These are phyloP conservation scores for Ceratobasidium sp. DNA, from an alignment of 1,284 basidiomycete species.

Conservation along the genomic window DNA sequence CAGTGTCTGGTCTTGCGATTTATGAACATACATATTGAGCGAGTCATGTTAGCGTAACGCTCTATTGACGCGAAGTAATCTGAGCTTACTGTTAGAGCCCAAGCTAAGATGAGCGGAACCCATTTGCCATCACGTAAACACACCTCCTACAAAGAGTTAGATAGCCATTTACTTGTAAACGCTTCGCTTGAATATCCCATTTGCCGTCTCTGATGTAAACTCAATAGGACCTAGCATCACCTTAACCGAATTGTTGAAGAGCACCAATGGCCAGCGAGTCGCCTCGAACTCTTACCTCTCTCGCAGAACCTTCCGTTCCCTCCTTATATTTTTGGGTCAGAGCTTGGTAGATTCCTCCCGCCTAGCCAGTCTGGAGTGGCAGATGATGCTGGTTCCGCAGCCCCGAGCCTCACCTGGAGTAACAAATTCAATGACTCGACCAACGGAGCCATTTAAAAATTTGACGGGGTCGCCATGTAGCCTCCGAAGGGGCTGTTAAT, in stretches of 20 bases:
- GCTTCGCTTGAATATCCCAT: constrained; percentile 51
- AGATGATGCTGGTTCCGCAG: too few species aligned
- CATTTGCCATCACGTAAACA: constrained; percentile 56
- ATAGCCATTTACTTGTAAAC: constrained; percentile 50
- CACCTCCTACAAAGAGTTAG: too few species aligned
- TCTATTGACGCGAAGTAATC: background rate
- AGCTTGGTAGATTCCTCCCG: too few species aligned
- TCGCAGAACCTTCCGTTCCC: too few species aligned
- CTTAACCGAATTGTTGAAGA: constrained; percentile 38
- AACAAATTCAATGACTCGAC: too few species aligned
- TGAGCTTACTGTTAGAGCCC: constrained; percentile 64
- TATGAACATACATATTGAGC: constrained; percentile 75
- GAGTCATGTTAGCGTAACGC: background rate
- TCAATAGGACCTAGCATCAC: constrained; percentile 44
- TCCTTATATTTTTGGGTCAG: too few species aligned
- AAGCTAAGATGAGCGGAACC: constrained; percentile 85
- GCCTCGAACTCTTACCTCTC: constrained; percentile 7
- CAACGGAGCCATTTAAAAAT: too few species aligned
- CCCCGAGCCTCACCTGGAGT: too few species aligned
- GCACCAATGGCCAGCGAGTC: constrained; percentile 47
- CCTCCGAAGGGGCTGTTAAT: too few species aligned
- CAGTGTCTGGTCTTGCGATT: constrained; percentile 87
- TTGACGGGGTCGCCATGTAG: too few species aligned
- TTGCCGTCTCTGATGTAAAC: constrained; percentile 52
- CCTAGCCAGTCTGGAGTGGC: too few species aligned